A percentile compares a stretch with the other conserved stretches of the same genome.
Evolutionary conservation across 768 basidiomycete genomes (phyloP).

Genomic region (Macrolepiota fuliginosa): DNA sequence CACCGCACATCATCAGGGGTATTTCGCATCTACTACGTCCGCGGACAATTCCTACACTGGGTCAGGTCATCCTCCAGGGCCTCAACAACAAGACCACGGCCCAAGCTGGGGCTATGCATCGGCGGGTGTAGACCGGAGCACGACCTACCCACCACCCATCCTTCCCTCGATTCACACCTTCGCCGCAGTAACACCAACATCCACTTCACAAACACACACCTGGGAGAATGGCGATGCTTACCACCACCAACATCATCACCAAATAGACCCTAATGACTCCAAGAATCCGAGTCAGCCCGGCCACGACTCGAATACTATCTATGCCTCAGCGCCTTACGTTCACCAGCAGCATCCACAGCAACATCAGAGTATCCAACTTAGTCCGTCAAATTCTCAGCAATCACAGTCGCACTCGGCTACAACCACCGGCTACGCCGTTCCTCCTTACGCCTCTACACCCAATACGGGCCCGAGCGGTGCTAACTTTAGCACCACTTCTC

Average conservation of each 20-base stretch:
- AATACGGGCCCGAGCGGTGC: neutral
- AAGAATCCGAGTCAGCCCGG: neutral
- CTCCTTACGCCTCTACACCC: neutral
- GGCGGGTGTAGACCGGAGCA: slow-evolving; percentile 42
- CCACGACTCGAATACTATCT: neutral
- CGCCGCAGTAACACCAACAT: slow-evolving; percentile 19
- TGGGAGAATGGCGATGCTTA: slow-evolving; percentile 21
- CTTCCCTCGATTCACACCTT: slow-evolving; percentile 56
- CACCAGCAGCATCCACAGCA: neutral
- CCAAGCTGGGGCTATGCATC: slow-evolving; percentile 53
- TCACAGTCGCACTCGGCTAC: neutral
- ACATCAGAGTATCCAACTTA: slow-evolving; percentile 9
- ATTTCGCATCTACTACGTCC: slow-evolving; percentile 39
- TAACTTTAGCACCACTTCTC: neutral
- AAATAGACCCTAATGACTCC: slow-evolving; percentile 1
- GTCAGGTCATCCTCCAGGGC: slow-evolving; percentile 40
- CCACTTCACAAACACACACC: slow-evolving; percentile 21
- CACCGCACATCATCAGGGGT: slow-evolving; percentile 33
- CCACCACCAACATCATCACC: slow-evolving; percentile 1
- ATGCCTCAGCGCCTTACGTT: neutral
- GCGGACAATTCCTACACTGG: slow-evolving; percentile 32
- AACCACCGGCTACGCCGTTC: neutral
- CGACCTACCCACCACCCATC: slow-evolving; percentile 45
- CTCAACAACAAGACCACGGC: slow-evolving; percentile 24
- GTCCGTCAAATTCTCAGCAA: neutral